phyloP scores from a whole-genome alignment of 2,329 filamentous ascomycete genomes.

The Coniochaeta ligniaria region DNA sequence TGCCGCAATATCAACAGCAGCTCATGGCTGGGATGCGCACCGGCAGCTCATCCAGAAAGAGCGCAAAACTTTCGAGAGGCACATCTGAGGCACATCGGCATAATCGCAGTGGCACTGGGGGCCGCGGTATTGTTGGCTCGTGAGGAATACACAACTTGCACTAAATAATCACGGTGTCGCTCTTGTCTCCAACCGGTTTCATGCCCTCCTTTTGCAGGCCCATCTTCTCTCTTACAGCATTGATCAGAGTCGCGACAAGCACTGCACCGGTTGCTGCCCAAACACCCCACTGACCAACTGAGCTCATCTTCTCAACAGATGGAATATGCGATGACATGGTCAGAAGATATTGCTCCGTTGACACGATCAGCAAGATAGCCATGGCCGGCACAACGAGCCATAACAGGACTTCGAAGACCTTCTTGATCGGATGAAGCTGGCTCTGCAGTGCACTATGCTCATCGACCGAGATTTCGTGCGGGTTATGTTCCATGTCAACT shows the following conservation, averaged over 20 bases:
- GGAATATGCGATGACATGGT: constrained; percentile 1
- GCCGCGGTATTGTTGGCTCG: no score
- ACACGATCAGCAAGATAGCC: constrained; percentile 2
- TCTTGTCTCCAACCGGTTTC: neutral
- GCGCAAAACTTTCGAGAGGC: no score
- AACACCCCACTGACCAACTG: constrained; percentile 10
- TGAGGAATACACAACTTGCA: no score
- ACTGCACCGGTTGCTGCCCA: constrained; percentile 8
- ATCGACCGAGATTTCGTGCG: neutral
- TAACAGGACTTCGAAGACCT: neutral
- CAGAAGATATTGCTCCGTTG: constrained; percentile 5
- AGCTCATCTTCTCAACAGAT: constrained; percentile 4
- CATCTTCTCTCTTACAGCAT: constrained; percentile 7
- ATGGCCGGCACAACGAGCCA: constrained; percentile 3
- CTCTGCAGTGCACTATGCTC: neutral
- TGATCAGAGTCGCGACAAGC: constrained; percentile 5
- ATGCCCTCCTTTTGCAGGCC: neutral
- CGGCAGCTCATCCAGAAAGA: no score
- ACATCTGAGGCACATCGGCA: no score
- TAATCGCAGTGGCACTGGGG: no score
- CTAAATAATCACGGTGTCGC: neutral
- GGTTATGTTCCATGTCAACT: neutral
- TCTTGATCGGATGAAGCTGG: neutral
- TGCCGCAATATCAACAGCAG: no score
- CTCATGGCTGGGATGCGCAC: no score